Evolutionary conservation across 2,329 filamentous ascomycete species (phyloP).

Genomic region (Ramichloridium luteum): DNA sequence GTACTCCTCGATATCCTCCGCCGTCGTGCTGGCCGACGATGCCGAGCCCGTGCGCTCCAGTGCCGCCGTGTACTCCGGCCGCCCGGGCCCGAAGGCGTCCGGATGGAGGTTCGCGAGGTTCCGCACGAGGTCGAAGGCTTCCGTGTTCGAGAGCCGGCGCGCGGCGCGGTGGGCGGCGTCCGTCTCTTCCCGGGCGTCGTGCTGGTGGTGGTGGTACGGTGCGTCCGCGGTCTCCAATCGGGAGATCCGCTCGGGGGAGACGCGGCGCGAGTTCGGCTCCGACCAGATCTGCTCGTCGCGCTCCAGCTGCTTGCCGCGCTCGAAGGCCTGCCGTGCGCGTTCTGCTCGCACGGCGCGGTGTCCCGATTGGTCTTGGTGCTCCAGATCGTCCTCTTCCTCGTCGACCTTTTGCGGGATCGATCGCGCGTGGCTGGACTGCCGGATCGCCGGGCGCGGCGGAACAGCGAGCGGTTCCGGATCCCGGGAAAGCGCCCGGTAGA

Average conservation of each 20-base stretch:
- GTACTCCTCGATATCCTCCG: constrained; percentile 39
- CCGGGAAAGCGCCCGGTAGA: constrained; percentile 16
- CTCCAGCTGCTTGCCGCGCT: constrained; percentile 25
- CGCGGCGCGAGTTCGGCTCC: constrained; percentile 19
- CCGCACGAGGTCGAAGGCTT: too few relatives aligned
- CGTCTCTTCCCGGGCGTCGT: constrained; percentile 12
- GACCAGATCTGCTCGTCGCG: constrained; percentile 19
- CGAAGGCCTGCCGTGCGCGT: constrained; percentile 22
- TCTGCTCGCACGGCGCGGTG: constrained; percentile 12
- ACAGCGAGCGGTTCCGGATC: constrained; percentile 15
- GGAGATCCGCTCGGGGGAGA: constrained; percentile 16
- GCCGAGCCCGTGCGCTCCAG: too few relatives aligned
- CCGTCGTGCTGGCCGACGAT: too few relatives aligned
- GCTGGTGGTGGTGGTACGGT: constrained; percentile 23
- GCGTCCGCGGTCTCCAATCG: background rate
- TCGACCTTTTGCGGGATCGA: constrained; percentile 8
- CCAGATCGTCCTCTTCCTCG: constrained; percentile 16
- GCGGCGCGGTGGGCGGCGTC: constrained; percentile 4
- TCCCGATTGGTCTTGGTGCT: too few relatives aligned
- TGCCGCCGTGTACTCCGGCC: too few relatives aligned
- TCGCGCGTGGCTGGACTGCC: constrained; percentile 9
- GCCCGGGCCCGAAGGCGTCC: too few relatives aligned
- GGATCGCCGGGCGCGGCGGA: constrained; percentile 21
- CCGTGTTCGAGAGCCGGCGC: constrained; percentile 8
- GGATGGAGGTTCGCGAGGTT: too few relatives aligned